Evolutionary conservation across 495 filamentous ascomycete species (phyloP).

Genomic region (Lasiosphaeris hirsuta): DNA sequence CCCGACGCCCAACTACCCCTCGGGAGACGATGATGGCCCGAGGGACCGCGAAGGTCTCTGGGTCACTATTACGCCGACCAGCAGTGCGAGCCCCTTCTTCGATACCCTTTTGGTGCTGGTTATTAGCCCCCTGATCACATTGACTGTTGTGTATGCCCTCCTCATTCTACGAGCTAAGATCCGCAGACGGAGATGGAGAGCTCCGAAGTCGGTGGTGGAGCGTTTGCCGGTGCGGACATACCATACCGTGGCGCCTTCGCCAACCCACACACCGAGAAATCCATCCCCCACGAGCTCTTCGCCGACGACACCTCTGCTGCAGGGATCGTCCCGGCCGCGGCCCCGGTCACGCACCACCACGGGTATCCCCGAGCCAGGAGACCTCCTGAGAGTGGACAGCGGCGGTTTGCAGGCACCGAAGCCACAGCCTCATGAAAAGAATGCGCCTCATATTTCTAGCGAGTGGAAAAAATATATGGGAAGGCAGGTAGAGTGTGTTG

Average conservation of each 20-base stretch:
- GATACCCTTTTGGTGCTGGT: conserved; percentile 93
- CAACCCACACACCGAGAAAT: conserved; percentile 54
- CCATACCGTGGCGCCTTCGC: conserved; percentile 69
- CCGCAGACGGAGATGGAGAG: conserved; percentile 85
- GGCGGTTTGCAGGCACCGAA: conserved; percentile 29
- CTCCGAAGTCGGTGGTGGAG: conserved; percentile 93
- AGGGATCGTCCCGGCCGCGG: conserved; percentile 52
- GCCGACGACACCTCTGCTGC: conserved; percentile 73
- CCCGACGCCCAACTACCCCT: conserved; percentile 10
- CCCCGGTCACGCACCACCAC: conserved; percentile 66
- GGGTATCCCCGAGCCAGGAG: conserved; percentile 48
- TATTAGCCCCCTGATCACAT: conserved; percentile 83
- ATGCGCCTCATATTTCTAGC: conserved; percentile 41
- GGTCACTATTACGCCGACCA: conserved; percentile 91
- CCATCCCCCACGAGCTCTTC: conserved; percentile 58
- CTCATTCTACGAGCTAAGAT: conserved; percentile 86
- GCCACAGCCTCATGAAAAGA: conserved; percentile 47
- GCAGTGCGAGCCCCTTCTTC: conserved; percentile 89
- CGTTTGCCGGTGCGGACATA: conserved; percentile 93
- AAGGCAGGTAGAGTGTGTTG: conserved; percentile 91
- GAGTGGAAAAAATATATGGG: conserved; percentile 81
- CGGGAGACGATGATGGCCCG: conserved; percentile 25
- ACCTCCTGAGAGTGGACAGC: conserved; percentile 34
- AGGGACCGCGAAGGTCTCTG: conserved; percentile 76
- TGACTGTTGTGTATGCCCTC: conserved; percentile 89